phyloP scores from a whole-genome alignment of 441 rosid genomes.

The Capsella rubella region DNA sequence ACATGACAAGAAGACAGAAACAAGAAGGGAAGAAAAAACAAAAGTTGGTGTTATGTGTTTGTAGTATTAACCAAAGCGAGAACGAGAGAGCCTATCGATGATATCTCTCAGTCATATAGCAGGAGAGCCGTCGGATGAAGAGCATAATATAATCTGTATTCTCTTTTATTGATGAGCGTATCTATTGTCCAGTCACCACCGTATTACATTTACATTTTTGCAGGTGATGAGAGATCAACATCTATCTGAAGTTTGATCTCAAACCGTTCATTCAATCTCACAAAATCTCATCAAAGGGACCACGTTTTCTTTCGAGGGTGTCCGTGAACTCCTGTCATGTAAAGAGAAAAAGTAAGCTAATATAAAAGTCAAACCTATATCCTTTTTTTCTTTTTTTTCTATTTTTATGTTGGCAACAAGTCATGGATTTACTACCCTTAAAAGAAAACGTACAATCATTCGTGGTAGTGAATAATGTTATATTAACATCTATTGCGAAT shows the following conservation, averaged over 20 bases:
- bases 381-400: constrained; percentile 14
- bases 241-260: constrained; percentile 26
- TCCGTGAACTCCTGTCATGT: constrained; percentile 42
- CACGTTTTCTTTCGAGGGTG: constrained; percentile 30
- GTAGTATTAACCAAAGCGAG: not conserved
- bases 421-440: not conserved
- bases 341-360: not conserved
- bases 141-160: constrained; percentile 12
- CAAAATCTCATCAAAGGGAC: constrained; percentile 34
- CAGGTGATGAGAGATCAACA: constrained; percentile 30
- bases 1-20: constrained; percentile 2
- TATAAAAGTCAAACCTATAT: constrained; percentile 26
- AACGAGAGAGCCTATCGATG: constrained; percentile 3
- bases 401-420: not conserved
- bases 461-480: not conserved
- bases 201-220: constrained; percentile 28
- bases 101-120: constrained; percentile 18
- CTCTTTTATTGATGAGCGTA: constrained; percentile 24
- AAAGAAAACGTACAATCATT: not conserved
- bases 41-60: constrained; percentile 18
- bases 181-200: constrained; percentile 35
- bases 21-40: not conserved
- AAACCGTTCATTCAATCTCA: constrained; percentile 21
- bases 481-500: not conserved
- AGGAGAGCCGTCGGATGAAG: constrained; percentile 34